Evolutionary conservation across 371 early-diverging fungal species (phyloP).

Genomic region (Nematocida ausubeli): DNA sequence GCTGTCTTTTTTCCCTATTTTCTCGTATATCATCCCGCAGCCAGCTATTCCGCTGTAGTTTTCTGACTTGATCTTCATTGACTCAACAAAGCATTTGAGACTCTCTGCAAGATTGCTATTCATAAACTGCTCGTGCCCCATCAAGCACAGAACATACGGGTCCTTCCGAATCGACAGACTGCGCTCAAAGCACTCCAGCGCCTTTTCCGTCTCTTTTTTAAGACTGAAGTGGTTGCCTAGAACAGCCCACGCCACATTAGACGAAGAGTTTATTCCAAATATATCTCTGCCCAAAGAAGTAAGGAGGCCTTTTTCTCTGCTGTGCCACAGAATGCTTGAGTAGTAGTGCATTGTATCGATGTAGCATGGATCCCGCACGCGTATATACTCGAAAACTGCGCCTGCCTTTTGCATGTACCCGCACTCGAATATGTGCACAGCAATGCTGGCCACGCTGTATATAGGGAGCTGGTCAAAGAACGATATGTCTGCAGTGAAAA

Average conservation of each 20-base stretch:
- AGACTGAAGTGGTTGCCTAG: constrained; percentile 67
- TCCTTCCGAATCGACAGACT: constrained; percentile 59
- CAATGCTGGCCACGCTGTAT: constrained; percentile 9
- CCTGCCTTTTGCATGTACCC: constrained; percentile 39
- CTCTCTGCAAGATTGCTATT: constrained; percentile 64
- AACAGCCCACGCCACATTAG: constrained; percentile 63
- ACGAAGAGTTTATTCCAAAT: constrained; percentile 51
- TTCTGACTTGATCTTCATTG: constrained; percentile 57
- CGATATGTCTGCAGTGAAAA: not conserved
- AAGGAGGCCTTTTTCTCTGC: constrained; percentile 56
- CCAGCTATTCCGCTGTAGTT: constrained; percentile 67
- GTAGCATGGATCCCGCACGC: constrained; percentile 59
- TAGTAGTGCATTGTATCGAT: constrained; percentile 64
- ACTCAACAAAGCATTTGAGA: constrained; percentile 60
- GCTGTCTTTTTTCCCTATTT: constrained; percentile 59
- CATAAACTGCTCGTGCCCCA: constrained; percentile 67
- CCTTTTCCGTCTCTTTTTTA: constrained; percentile 58
- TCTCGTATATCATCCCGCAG: constrained; percentile 64
- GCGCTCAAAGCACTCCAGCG: constrained; percentile 61
- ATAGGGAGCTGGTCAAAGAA: constrained; percentile 3
- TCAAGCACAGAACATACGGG: constrained; percentile 61
- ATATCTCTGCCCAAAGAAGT: constrained; percentile 62
- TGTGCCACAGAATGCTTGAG: constrained; percentile 66
- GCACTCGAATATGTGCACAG: constrained; percentile 28
- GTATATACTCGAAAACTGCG: constrained; percentile 57